Evolutionary conservation across 306 rosid species (phyloP), one percentile per base, ranked within the genome.

Genomic region (Castanea crenata): DNA sequence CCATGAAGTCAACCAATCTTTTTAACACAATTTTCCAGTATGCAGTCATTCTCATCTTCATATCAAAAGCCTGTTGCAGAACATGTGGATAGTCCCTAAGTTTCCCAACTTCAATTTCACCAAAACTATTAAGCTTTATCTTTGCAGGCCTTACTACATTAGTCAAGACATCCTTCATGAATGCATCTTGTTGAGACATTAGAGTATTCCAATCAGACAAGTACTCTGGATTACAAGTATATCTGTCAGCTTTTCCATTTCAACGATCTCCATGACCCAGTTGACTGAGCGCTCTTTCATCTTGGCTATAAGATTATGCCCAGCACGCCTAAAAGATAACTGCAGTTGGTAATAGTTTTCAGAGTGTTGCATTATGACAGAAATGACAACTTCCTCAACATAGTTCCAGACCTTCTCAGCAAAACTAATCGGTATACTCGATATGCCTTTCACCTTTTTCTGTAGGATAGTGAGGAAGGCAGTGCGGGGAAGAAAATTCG

Each of bases 191-290:
- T 2, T 71, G 80, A 4, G 79, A 7, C 55, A 86, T 77, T 0
- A 91, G 72, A 21, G 0, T 73, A 0, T 35, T 81, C 74, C 91
- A 89, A 18, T 86, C 87, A 0, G n/a, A 0, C 1, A 23, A 1
- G 16, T 80, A 91, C 1, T 89, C 91, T 0, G 89, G 69, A 29
- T 79, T 76, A 20, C 90, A 89, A 0, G 93, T 89, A 21, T 87
- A 91, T 86, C 90, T 0, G 90, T 86, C 1, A 61, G 73, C 69
- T 69, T 83, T 20, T 89, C 93, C 93, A 89, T 91, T n/a, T 91
- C 85, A 0, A 89, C 79, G 0, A 78, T 85, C 14, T 84, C 85
- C 65, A 2, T 1, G 0, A 87, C 88, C 72, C 84, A 86, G 3
- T 59, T 79, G 4, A 46, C 55, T 0, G 90, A 85, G 1, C 3